Conservation (phyloP, 108 stramenopile genomes). For the Discostella pseudostelligera region DNA sequence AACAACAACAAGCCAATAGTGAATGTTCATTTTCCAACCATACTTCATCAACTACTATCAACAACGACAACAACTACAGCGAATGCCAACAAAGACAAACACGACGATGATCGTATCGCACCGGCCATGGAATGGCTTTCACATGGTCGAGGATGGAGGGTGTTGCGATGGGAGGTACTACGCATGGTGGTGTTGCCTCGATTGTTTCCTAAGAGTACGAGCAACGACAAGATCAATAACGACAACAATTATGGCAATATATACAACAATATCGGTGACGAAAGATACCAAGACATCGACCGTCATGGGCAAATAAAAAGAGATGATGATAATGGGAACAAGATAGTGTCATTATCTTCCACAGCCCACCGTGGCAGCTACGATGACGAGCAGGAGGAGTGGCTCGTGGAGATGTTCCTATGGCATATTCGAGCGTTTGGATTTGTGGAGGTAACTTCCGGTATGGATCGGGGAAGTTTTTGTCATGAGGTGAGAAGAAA, state of each 20-base stretch:
- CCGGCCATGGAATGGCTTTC: slow-evolving; percentile 34
- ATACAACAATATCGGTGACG: background rate
- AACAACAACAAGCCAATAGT: background rate
- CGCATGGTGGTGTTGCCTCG: background rate
- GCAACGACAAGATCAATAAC: background rate
- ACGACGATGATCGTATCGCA: background rate
- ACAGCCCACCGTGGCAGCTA: background rate
- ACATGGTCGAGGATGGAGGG: slow-evolving; percentile 25
- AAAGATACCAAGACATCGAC: background rate
- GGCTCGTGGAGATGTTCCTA: slow-evolving; percentile 57
- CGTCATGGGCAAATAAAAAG: no score
- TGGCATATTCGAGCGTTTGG: slow-evolving; percentile 59
- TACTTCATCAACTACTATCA: background rate
- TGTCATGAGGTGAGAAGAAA: slow-evolving; percentile 56
- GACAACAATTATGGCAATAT: background rate
- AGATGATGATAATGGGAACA: no score
- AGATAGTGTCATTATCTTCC: no score
- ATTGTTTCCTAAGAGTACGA: background rate
- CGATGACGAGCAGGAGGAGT: slow-evolving; percentile 27
- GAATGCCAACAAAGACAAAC: no score
- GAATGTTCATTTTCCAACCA: background rate
- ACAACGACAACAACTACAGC: no score
- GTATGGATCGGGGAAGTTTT: slow-evolving; percentile 60
- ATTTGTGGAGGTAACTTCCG: slow-evolving; percentile 60
- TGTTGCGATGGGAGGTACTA: slow-evolving; percentile 1